These are phyloP conservation scores for Huntiella decipiens DNA, from an alignment of 2,329 filamentous ascomycete species.

Conservation along the genomic window DNA sequence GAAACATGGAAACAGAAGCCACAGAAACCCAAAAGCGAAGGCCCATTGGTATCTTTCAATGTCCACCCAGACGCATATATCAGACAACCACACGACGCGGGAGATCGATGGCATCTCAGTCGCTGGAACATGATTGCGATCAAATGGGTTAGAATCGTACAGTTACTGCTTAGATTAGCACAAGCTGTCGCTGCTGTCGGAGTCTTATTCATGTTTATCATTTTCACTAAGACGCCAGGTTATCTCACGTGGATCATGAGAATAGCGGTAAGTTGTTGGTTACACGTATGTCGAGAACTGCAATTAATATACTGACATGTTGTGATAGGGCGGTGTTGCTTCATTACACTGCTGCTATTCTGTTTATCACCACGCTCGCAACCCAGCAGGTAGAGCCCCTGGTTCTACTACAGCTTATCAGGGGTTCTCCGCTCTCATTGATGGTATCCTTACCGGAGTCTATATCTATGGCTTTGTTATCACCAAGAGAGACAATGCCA, in stretches of 20 bases:
- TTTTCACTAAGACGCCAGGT: conserved; percentile 48
- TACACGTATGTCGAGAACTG: background rate
- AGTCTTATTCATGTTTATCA: conserved; percentile 55
- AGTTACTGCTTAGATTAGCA: conserved; percentile 48
- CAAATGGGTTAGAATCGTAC: conserved; percentile 46
- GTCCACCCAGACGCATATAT: conserved; percentile 63
- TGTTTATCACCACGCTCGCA: conserved; percentile 59
- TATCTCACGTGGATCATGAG: conserved; percentile 57
- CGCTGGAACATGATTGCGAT: conserved; percentile 51
- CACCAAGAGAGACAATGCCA: conserved; percentile 23
- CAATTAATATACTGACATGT: background rate
- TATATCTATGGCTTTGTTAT: conserved; percentile 36
- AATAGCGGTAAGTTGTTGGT: conserved; percentile 41
- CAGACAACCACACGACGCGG: conserved; percentile 41
- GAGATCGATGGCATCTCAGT: conserved; percentile 43
- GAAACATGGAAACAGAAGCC: conserved; percentile 52
- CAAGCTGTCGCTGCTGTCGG: conserved; percentile 52
- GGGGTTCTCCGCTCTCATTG: conserved; percentile 58
- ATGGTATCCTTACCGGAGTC: conserved; percentile 36
- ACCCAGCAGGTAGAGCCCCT: conserved; percentile 51
- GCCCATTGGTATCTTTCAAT: conserved; percentile 67
- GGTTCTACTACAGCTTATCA: conserved; percentile 77
- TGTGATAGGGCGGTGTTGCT: conserved; percentile 50
- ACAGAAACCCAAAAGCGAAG: conserved; percentile 45
- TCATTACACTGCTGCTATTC: conserved; percentile 56